phyloP scores from a whole-genome alignment of 1,139 yeast genomes.

The Protomyces inundatus region DNA sequence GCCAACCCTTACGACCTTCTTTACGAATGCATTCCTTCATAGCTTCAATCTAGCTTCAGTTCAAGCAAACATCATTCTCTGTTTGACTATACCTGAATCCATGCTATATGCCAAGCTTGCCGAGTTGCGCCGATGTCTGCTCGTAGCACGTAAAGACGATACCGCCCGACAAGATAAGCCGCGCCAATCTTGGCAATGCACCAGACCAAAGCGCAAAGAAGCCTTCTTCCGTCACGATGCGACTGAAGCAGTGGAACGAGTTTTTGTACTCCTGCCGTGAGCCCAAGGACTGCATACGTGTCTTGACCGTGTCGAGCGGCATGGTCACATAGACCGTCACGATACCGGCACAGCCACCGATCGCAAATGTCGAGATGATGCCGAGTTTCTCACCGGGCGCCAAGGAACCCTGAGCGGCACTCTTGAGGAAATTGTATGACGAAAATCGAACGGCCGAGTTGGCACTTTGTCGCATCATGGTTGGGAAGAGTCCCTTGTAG shows the following conservation, averaged over 20 bases:
- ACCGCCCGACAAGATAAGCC: constrained; percentile 89
- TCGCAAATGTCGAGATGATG: constrained; percentile 72
- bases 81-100: not conserved
- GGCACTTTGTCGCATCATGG: constrained; percentile 90
- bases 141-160: constrained; percentile 73
- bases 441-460: constrained; percentile 93
- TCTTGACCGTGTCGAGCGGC: constrained; percentile 97
- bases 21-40: not conserved
- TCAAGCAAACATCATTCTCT: not conserved
- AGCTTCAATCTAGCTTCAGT: not conserved
- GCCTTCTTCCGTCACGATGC: constrained; percentile 85
- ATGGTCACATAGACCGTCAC: constrained; percentile 86
- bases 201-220: constrained; percentile 93
- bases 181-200: constrained; percentile 91
- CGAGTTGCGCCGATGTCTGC: constrained; percentile 16
- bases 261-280: constrained; percentile 65
- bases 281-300: constrained; percentile 93
- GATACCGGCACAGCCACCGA: constrained; percentile 89
- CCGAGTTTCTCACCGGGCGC: constrained; percentile 62
- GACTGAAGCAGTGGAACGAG: constrained; percentile 74
- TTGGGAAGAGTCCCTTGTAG: constrained; percentile 86
- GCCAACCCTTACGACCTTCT: not conserved
- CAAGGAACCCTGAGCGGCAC: constrained; percentile 69
- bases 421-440: constrained; percentile 81
- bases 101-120: constrained; percentile 17